Evolutionary conservation across 768 basidiomycete genomes (phyloP).

Genomic region (Suillus lakei): DNA sequence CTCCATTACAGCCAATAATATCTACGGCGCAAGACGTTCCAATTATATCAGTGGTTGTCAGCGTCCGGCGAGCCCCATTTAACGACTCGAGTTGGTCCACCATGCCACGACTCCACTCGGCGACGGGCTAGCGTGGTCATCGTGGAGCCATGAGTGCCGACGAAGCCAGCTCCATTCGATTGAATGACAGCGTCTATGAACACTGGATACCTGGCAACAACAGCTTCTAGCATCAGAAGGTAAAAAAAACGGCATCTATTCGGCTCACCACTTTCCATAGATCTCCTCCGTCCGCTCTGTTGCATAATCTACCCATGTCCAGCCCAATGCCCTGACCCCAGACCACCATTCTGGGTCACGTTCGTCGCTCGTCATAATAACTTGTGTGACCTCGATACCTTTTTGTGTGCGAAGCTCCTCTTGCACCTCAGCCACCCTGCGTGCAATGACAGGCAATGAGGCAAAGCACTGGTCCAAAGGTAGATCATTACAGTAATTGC

Average conservation of each 20-base stretch:
- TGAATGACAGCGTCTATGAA: constrained; percentile 77
- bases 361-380: constrained; percentile 72
- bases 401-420: constrained; percentile 49
- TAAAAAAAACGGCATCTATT: not conserved
- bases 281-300: constrained; percentile 43
- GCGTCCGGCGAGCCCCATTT: constrained; percentile 63
- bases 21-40: too few species aligned
- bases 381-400: constrained; percentile 51
- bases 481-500: constrained; percentile 46
- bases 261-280: constrained; percentile 54
- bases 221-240: constrained; percentile 1
- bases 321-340: constrained; percentile 53
- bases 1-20: not conserved
- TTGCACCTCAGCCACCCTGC: constrained; percentile 60
- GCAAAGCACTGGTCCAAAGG: constrained; percentile 54
- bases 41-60: constrained; percentile 53
- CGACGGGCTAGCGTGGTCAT: constrained; percentile 70
- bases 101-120: constrained; percentile 70
- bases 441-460: constrained; percentile 55
- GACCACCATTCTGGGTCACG: constrained; percentile 60
- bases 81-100: constrained; percentile 54
- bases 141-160: constrained; percentile 74
- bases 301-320: constrained; percentile 56
- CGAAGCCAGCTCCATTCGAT: constrained; percentile 66
- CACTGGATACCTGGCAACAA: constrained; percentile 64